Conservation (phyloP, 768 basidiomycete species). For the Tulasnella sp. region DNA sequence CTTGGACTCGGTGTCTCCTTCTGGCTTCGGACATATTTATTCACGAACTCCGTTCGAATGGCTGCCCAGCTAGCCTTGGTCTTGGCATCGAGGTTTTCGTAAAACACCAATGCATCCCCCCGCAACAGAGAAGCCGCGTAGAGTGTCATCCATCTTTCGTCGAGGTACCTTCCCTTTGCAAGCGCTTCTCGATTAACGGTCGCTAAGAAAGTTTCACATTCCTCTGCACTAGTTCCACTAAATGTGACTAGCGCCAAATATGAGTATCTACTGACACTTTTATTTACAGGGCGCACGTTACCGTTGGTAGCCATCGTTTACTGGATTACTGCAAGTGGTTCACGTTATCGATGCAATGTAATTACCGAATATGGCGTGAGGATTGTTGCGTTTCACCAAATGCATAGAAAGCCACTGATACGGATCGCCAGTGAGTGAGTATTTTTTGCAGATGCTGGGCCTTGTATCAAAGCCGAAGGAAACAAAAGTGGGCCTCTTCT, state of each 20-base stretch:
- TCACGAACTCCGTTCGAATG: not conserved
- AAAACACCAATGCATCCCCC: not conserved
- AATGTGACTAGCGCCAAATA: not conserved
- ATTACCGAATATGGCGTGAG: not conserved
- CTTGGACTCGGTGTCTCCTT: not conserved
- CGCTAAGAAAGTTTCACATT: not conserved
- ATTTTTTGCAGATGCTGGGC: not conserved
- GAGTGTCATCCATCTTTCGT: not conserved
- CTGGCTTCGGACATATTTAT: not conserved
- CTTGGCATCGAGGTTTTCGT: not conserved
- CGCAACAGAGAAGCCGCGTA: not conserved
- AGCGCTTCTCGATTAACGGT: not conserved
- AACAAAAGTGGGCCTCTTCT: too few species aligned
- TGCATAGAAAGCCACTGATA: too few species aligned
- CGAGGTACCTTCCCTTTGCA: not conserved
- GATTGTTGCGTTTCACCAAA: not conserved
- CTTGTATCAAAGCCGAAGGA: not conserved
- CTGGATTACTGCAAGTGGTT: not conserved
- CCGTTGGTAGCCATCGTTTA: not conserved
- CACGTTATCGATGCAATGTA: too few species aligned
- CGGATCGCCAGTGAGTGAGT: too few species aligned
- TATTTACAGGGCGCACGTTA: not conserved
- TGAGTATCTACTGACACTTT: not conserved
- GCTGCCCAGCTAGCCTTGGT: not conserved
- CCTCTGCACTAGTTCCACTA: not conserved